Evolutionary conservation across 2,329 filamentous ascomycete species (phyloP), one percentile per base, ranked within the genome.

Genomic region (Phialophora chinensis): DNA sequence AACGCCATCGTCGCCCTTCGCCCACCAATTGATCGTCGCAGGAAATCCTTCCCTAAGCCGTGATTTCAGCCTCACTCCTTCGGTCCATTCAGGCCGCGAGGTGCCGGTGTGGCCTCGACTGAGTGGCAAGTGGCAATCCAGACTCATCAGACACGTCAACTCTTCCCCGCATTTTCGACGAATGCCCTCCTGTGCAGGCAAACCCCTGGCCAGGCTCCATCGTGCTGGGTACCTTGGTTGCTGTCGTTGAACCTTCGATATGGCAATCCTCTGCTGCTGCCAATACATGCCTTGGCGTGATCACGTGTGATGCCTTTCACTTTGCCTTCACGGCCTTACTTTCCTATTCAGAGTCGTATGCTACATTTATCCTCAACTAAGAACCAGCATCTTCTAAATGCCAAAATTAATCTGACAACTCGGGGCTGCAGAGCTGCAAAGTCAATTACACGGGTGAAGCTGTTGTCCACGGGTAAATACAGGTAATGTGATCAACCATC

Each of bases 21-120:
- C 20, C 5, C 47, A 29, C 25, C 20, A 52, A 4, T 52, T 52
- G 49, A 52, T 11, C 27, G 20, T 29, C 20, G 14, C 25, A 2
- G 49, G 49, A 29, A 52, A 12, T 23, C 20, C 20, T 52, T 52
- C 23, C 49, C 49, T 12, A 52, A 52, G 49, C 49, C 49, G 49
- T 11, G 53, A 10, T 55, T 35, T 55, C 53, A 55, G 53, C 53
- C 53, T 55, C 53, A 55, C 27, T 55, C 53, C 29, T n/a, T 31
- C 12, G 53, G 12, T 23, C 53, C 53, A 54, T 31, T 31, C 53
- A 55, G 53, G 53, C 53, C 35, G 53, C 53, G 29, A 55, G 17
- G 35, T 10, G 35, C 17, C 52, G 52, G 8, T 54, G 52, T 54
- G 52, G 52, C 52, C 52, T 54, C 47, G 23, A 35, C 8, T 14